phyloP scores from a whole-genome alignment of 2,329 filamentous ascomycete genomes.

The Diaporthe sp. region DNA sequence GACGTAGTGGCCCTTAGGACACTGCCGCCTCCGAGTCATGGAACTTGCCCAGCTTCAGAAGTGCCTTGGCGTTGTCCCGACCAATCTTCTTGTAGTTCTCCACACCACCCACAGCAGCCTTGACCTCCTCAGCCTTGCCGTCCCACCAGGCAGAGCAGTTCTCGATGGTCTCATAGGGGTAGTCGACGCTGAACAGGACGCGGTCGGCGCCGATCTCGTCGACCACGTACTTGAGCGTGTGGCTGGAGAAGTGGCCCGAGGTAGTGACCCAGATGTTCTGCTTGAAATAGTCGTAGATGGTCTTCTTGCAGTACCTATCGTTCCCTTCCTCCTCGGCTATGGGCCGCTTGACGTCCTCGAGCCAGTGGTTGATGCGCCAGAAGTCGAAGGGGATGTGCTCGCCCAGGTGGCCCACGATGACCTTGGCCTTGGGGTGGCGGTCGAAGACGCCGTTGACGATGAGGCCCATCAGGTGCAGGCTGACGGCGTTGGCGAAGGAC shows the following conservation, averaged over 20 bases:
- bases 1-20: not conserved
- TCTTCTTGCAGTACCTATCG: conserved; percentile 58
- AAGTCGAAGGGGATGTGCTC: conserved; percentile 61
- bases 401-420: conserved; percentile 60
- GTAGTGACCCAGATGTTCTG: conserved; percentile 68
- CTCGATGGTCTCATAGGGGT: conserved; percentile 60
- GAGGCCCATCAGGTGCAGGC: conserved; percentile 65
- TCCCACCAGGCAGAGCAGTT: conserved; percentile 56
- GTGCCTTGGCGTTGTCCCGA: conserved; percentile 53
- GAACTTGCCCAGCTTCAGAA: conserved; percentile 50
- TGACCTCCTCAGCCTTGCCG: conserved; percentile 40
- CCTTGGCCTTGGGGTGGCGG: conserved; percentile 55
- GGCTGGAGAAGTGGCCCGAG: conserved; percentile 64
- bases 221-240: conserved; percentile 60
- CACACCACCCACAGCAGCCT: conserved; percentile 34
- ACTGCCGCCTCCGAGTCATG: conserved; percentile 29
- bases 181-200: conserved; percentile 64
- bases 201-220: conserved; percentile 60
- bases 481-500: conserved; percentile 68
- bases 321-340: conserved; percentile 58
- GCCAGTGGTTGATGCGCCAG: conserved; percentile 64
- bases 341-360: conserved; percentile 53
- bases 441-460: conserved; percentile 63
- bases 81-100: conserved; percentile 53
- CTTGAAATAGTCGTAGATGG: conserved; percentile 62